Evolutionary conservation across 148 eudicot genomes (phyloP).

Genomic region (Heliosperma pusillum): DNA sequence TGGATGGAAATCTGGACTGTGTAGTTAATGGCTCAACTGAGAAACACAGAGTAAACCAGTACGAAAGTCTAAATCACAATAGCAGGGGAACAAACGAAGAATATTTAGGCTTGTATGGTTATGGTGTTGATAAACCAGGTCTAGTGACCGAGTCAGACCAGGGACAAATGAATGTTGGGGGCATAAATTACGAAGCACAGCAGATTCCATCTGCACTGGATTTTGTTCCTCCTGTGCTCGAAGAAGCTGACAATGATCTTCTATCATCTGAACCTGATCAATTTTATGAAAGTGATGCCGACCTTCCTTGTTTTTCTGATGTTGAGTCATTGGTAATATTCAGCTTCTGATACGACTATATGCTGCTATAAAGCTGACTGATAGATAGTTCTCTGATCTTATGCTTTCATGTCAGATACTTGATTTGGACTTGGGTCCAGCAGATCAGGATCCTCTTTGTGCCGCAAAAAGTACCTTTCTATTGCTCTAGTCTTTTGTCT

Average conservation of each 20-base stretch:
- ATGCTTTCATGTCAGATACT: conserved; percentile 54
- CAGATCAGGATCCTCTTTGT: conserved; percentile 43
- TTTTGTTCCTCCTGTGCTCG: conserved; percentile 21
- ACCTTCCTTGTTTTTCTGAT: conserved; percentile 43
- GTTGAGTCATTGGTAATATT: conserved; percentile 40
- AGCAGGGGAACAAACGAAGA: conserved; percentile 27
- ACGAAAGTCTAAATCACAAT: conserved; percentile 37
- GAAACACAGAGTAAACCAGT: conserved; percentile 6
- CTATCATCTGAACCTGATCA: conserved; percentile 30
- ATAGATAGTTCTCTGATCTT: conserved; percentile 11
- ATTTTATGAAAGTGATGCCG: conserved; percentile 33
- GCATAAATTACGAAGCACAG: conserved; percentile 20
- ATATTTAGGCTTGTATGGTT: conserved; percentile 18
- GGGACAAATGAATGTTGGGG: conserved; percentile 19
- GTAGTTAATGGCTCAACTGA: not conserved
- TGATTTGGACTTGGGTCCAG: conserved; percentile 75
- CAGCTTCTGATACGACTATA: not conserved
- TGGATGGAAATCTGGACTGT: conserved; percentile 17
- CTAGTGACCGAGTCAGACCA: conserved; percentile 13
- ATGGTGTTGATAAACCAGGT: conserved; percentile 20
- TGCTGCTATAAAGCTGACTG: not conserved
- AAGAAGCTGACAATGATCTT: conserved; percentile 22
- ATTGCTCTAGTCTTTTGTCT: conserved; percentile 2
- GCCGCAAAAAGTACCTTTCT: conserved; percentile 42
- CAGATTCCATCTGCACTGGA: conserved; percentile 16